A percentile compares a stretch with the other conserved stretches of the same genome.
Conservation (phyloP, 192 early-diverging fungal species). For the Linnemannia elongata region DNA sequence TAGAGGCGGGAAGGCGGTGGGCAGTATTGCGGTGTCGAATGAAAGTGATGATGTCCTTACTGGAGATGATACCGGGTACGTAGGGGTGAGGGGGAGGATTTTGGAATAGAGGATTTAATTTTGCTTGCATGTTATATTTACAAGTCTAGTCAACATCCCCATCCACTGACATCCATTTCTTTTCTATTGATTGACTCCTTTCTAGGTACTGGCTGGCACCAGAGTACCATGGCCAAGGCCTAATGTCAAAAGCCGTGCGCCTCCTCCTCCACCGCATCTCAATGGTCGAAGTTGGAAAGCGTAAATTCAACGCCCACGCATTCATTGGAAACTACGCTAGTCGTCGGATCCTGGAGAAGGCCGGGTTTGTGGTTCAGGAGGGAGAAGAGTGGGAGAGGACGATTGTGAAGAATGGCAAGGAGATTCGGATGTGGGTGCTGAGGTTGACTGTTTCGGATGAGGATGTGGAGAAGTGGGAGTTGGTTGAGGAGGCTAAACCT, state of each 20-base stretch:
- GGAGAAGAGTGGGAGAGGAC: not conserved
- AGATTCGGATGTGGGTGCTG: not conserved
- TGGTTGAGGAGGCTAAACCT: not conserved
- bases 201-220: constrained; percentile 25
- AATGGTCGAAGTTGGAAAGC: constrained; percentile 21
- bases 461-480: not conserved
- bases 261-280: constrained; percentile 5
- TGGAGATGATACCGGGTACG: constrained; percentile 14
- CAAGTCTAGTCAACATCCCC: not conserved
- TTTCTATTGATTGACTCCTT: not conserved
- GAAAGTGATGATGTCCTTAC: constrained; percentile 4
- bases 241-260: constrained; percentile 20
- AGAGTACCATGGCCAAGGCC: constrained; percentile 21
- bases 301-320: constrained; percentile 10
- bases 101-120: too few relatives aligned
- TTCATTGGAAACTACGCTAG: constrained; percentile 12
- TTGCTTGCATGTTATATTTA: not conserved
- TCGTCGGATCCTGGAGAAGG: constrained; percentile 27
- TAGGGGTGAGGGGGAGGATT: too few relatives aligned
- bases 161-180: not conserved
- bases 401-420: constrained; percentile 1
- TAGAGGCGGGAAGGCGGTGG: constrained; percentile 9
- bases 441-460: constrained; percentile 14
- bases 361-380: constrained; percentile 13
- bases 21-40: not conserved